Evolutionary conservation across 169 alveolate species (phyloP), one percentile per base, ranked within the genome.

Genomic region (Neospora caninum): DNA sequence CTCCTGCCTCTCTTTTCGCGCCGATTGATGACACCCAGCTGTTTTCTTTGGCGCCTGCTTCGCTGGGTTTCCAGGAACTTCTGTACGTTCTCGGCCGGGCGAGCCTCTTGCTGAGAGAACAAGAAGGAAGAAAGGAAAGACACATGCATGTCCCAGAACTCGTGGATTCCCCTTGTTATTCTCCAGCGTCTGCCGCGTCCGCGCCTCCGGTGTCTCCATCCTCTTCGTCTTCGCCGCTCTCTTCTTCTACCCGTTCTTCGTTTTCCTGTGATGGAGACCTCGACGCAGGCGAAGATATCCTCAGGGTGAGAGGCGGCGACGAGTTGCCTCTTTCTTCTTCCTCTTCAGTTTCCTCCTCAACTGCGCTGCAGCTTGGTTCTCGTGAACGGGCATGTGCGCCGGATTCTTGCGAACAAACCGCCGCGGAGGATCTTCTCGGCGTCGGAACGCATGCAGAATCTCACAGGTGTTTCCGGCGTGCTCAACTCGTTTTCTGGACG

Each of bases 21-120:
- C 89, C 89, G 38, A 82, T 82, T 20, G 67, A 13, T 1, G 89
- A 82, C 64, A 16, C 22, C 16, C 69, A 41, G 16, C 64, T 82
- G 29, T 36, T 39, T 38, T 36, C n/a, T 4, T 38, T 82, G 18
- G 1, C 89, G 16, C 22, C 41, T 1, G 38, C 27, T 13, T 22
- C 89, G 13, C 36, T 82, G 41, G 31, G 39, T 36, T 64, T 67
- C 4, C 89, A 82, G 64, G 43, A 43, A n/a, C 89, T 82, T 10
- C 64, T 82, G 39, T 82, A 82, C 67, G 89, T 82, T 22, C 67
- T 82, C 67, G 89, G 89, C 27, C 89, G 89, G 1, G 67, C 53
- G 9, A 82, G 89, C 67, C 69, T 82, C 39, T 0, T 82, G 42
- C 69, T 82, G 64, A 4, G 86, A n/a, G 86, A 78, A 7, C 38